Evolutionary conservation across 768 basidiomycete species (phyloP), one percentile per base, ranked within the genome.

Genomic region (Pleurotus salmoneostramineus): DNA sequence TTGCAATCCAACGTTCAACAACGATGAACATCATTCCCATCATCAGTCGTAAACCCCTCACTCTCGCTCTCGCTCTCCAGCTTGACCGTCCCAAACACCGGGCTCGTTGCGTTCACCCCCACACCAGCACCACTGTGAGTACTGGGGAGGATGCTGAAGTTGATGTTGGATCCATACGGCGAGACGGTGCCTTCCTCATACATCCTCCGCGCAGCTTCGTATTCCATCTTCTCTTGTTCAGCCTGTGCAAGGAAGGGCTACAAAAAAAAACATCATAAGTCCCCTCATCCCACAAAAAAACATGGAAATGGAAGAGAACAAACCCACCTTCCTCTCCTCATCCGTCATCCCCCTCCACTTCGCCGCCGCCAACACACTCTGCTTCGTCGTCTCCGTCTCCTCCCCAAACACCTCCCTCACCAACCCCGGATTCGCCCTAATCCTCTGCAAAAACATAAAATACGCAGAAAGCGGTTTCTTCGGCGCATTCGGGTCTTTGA

Each of bases 401-500:
- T 91, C 88, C 7, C 89, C 91, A 73, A 95, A 96, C 5, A 96
- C 85, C 10, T 88, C 87, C 59, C 69, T 77, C 7, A 92, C 89
- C n/a, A 95, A 72, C 36, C 76, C 75, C 2, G 85, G 82, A 65
- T 91, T 85, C 55, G 90, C 87, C 60, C 95, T 81, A 63, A 97
- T 97, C 46, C 88, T 84, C 69, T 95, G 93, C 62, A 96, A 71
- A 77, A 95, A 97, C 87, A 95, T 91, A 63, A 97, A 96, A 67
- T 96, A 97, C 0, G 95, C 93, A 68, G 86, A 89, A 45, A 96
- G 83, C 5, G 95, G 95, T 68, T 96, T 96, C 84, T 94, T 95
- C 3, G 95, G 95, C 6, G 93, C 95, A 67, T 97, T 96, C 35
- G 94, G 94, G 69, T 97, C 94, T 76, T 95, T 96, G 73, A 97